A percentile compares a stretch with the other conserved stretches of the same genome.
Conservation (phyloP, 495 filamentous ascomycete genomes). For the Acidomyces sp. region DNA sequence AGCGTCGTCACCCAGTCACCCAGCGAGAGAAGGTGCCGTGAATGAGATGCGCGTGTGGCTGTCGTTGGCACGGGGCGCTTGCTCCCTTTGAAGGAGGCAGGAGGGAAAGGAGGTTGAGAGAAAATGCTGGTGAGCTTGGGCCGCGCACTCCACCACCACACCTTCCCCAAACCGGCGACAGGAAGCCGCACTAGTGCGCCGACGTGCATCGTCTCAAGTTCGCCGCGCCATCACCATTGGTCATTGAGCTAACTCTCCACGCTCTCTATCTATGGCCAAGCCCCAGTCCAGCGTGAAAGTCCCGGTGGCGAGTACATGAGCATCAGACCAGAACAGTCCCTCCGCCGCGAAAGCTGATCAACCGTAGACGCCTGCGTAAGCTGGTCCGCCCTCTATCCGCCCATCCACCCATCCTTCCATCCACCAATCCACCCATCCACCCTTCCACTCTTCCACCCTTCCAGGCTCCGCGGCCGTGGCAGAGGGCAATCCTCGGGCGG, state of each 20-base stretch:
- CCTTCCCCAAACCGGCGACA: neutral
- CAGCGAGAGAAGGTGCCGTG: constrained; percentile 19
- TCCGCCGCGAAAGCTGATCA: no score
- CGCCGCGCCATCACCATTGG: neutral
- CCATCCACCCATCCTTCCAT: neutral
- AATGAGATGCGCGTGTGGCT: constrained; percentile 5
- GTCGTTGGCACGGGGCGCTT: constrained; percentile 4
- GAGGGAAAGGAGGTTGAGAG: constrained; percentile 10
- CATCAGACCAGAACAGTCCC: no score
- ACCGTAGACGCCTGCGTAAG: no score
- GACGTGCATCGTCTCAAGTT: neutral
- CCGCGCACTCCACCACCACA: constrained; percentile 6
- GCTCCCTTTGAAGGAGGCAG: constrained; percentile 5
- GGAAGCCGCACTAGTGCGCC: neutral
- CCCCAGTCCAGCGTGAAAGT: no score
- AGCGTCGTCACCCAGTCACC: neutral
- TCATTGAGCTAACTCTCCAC: no score
- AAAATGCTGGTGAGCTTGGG: constrained; percentile 6
- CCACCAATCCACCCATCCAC: no score
- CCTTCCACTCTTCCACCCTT: no score
- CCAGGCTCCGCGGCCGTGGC: no score
- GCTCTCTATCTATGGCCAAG: no score
- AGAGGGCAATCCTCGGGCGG: no score
- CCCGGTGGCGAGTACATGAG: no score
- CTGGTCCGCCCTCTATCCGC: neutral